These are phyloP conservation scores for Madurella mycetomatis DNA, from an alignment of 2,329 filamentous ascomycete species.

Conservation along the genomic window DNA sequence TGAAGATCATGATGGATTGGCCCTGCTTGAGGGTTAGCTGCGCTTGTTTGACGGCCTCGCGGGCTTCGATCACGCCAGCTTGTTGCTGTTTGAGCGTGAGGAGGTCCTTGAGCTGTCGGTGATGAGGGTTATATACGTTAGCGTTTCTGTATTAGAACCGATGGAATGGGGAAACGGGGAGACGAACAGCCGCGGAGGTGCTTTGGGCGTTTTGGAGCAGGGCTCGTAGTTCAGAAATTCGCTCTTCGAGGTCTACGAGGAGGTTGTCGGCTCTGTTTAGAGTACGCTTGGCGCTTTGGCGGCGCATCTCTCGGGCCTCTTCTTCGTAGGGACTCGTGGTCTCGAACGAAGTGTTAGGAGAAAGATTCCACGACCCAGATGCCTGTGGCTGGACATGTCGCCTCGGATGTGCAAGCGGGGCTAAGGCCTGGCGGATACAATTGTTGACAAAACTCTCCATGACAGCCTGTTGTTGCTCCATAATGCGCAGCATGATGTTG, in stretches of 20 bases:
- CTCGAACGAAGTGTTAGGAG: neutral
- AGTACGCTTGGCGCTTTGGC: constrained; percentile 17
- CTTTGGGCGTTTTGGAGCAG: constrained; percentile 31
- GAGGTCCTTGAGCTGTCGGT: constrained; percentile 35
- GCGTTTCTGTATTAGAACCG: neutral
- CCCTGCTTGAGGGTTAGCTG: constrained; percentile 40
- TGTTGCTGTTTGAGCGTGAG: constrained; percentile 44
- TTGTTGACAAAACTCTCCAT: constrained; percentile 30
- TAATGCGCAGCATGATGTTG: constrained; percentile 42
- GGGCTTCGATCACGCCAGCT: constrained; percentile 41
- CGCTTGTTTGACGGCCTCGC: constrained; percentile 36
- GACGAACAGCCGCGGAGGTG: constrained; percentile 31
- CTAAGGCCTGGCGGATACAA: constrained; percentile 13
- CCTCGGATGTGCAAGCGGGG: constrained; percentile 24
- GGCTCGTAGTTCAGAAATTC: constrained; percentile 34
- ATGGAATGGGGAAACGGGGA: neutral
- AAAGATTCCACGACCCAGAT: constrained; percentile 16
- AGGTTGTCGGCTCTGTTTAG: constrained; percentile 26
- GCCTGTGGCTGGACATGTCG: constrained; percentile 24
- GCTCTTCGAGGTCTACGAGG: constrained; percentile 24
- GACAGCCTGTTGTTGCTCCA: constrained; percentile 34
- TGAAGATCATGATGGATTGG: constrained; percentile 43
- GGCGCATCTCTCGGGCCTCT: constrained; percentile 23
- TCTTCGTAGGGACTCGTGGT: neutral
- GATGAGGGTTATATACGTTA: neutral